A percentile compares a stretch with the other conserved stretches of the same genome.
phyloP scores from a whole-genome alignment of 2,329 filamentous ascomycete genomes.

The Leptographium lundbergii region DNA sequence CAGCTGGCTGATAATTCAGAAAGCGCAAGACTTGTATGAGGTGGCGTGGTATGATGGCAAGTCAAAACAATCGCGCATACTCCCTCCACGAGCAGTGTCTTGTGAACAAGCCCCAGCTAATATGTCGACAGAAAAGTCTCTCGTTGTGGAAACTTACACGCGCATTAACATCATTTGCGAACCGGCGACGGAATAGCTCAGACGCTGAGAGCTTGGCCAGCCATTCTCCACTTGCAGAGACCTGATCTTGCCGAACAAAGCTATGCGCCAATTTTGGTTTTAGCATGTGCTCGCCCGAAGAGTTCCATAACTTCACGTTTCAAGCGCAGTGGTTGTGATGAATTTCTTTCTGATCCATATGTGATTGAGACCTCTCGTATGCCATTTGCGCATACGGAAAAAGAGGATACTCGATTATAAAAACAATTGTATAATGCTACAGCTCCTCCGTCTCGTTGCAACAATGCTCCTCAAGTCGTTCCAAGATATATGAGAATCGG shows the following conservation, averaged over 20 bases:
- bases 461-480: not conserved
- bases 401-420: not conserved
- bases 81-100: not conserved
- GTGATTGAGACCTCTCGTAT: not conserved
- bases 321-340: not conserved
- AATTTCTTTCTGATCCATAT: not conserved
- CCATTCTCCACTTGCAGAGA: not conserved
- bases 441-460: not conserved
- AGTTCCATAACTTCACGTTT: not conserved
- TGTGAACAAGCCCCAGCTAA: not conserved
- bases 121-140: conserved; percentile 12
- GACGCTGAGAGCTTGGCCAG: not conserved
- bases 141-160: conserved; percentile 21
- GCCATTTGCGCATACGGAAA: not conserved
- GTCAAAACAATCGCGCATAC: conserved; percentile 10
- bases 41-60: conserved; percentile 26
- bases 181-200: conserved; percentile 2
- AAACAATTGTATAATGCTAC: not conserved
- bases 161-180: conserved; percentile 21
- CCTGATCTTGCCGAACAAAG: not conserved
- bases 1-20: conserved; percentile 25
- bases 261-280: not conserved
- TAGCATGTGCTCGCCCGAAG: not conserved
- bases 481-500: not conserved
- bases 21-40: conserved; percentile 14